These are phyloP conservation scores for Claviceps monticola DNA, from an alignment of 2,329 filamentous ascomycete species.

Conservation along the genomic window DNA sequence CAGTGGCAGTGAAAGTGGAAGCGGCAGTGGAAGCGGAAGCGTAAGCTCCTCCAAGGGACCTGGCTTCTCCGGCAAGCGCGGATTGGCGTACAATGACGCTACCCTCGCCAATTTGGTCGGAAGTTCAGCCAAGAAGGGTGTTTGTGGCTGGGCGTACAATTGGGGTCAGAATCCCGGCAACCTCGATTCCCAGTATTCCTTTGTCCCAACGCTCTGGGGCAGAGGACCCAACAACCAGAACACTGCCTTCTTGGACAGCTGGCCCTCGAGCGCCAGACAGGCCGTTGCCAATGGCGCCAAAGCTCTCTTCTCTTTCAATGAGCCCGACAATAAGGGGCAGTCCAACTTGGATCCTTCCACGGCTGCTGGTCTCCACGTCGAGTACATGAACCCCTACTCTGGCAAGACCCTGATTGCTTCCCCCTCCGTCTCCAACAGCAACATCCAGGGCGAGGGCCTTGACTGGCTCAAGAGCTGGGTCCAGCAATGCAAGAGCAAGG, in stretches of 20 bases:
- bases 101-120: slow-evolving; percentile 37
- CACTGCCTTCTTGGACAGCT: slow-evolving; percentile 27
- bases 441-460: slow-evolving; percentile 33
- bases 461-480: slow-evolving; percentile 19
- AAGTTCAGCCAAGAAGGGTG: slow-evolving; percentile 16
- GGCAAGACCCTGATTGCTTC: slow-evolving; percentile 40
- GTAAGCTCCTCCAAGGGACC: slow-evolving; percentile 2
- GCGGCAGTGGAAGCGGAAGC: background rate
- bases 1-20: no score
- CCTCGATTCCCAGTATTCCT: slow-evolving; percentile 35
- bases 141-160: slow-evolving; percentile 53
- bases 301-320: slow-evolving; percentile 55
- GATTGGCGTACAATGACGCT: slow-evolving; percentile 53
- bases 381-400: slow-evolving; percentile 41
- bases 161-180: slow-evolving; percentile 40
- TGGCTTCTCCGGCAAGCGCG: slow-evolving; percentile 38
- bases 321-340: slow-evolving; percentile 50
- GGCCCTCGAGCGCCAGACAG: slow-evolving; percentile 33
- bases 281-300: slow-evolving; percentile 41
- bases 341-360: slow-evolving; percentile 38
- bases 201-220: slow-evolving; percentile 56
- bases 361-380: slow-evolving; percentile 39
- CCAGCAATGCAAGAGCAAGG: background rate
- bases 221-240: slow-evolving; percentile 13
- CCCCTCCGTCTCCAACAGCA: slow-evolving; percentile 50